These are phyloP conservation scores for Coniochaeta prunicola DNA, from an alignment of 2,329 filamentous ascomycete species.

Conservation along the genomic window DNA sequence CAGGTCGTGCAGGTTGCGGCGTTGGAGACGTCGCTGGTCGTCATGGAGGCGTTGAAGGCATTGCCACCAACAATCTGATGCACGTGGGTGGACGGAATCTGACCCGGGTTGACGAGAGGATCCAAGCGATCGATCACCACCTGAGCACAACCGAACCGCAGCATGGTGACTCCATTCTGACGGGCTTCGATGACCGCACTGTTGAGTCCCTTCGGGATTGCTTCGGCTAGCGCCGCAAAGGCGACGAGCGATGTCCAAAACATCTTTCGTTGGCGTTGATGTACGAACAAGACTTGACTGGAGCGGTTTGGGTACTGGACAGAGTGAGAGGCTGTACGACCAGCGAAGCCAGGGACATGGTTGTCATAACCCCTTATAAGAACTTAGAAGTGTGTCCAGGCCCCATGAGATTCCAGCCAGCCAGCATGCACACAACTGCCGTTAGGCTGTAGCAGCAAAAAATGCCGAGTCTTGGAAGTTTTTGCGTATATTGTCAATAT, in stretches of 20 bases:
- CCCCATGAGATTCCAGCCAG: too few species aligned
- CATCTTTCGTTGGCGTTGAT: slow-evolving; percentile 12
- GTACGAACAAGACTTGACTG: neutral
- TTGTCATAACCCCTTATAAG: neutral
- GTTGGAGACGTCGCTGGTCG: slow-evolving; percentile 21
- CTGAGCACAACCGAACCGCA: slow-evolving; percentile 37
- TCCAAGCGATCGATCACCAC: slow-evolving; percentile 38
- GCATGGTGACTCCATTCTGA: slow-evolving; percentile 17
- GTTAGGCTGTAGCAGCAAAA: neutral
- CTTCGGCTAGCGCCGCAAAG: slow-evolving; percentile 19
- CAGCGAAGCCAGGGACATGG: neutral
- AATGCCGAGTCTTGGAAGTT: neutral
- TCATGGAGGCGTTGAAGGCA: slow-evolving; percentile 35
- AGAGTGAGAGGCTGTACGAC: neutral
- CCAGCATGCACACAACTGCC: neutral
- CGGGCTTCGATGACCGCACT: neutral
- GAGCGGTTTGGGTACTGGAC: neutral
- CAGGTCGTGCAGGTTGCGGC: slow-evolving; percentile 34
- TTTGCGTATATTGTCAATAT: neutral
- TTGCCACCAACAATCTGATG: slow-evolving; percentile 50
- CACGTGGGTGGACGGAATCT: slow-evolving; percentile 43
- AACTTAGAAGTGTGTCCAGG: neutral
- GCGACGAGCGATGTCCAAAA: slow-evolving; percentile 22
- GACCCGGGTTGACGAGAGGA: slow-evolving; percentile 31
- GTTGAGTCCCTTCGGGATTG: slow-evolving; percentile 17